Base-by-base conservation (phyloP, 1,139 yeast genomes). In the Pneumocystis canis region DNA sequence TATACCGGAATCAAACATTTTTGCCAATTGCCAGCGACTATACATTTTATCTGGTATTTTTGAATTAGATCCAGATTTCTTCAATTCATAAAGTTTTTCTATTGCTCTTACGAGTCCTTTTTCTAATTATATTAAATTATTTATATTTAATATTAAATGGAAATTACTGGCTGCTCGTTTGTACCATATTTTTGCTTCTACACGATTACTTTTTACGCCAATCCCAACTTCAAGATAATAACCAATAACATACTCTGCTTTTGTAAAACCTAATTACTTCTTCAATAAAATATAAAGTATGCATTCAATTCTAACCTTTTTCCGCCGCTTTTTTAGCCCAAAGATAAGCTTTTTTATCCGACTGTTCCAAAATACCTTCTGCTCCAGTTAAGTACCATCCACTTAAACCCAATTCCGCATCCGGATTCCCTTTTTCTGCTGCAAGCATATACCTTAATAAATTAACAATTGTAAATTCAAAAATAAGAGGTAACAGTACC, bases 301-400 rank as follows among this genome's bases (percentile, higher is more conserved):
- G 14, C 20, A 11, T 7, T 9, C 4, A 9, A n/a, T 63, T 62
- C 28, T 58, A 61, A 20, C 88, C 88, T 70, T 85, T 87, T 67
- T 85, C 86, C 1, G 94, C 84, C 0, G 96, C 90, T 66, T 87
- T 80, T 62, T 88, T 82, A 47, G 96, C 94, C 97, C 97, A 92
- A 67, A 85, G 76, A 65, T 86, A 84, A 0, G 97, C 96, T 72
- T 87, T 85, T 59, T 83, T 84, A 62, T 87, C 92, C 69, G 83
- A 82, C 53, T 87, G 85, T 57, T 78, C 76, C 58, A 94, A 80
- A 35, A 89, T 76, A 0, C 86, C 88, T 14, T 82, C 80, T 3
- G 87, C 83, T 1, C 97, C 97, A 0, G 88, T 83, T 67, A 92
- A 77, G 71, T 86, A 87, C 97, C 98, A 92, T 59, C 97, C 90